Evolutionary conservation across 768 basidiomycete species (phyloP).

Genomic region (Mycena crocata): DNA sequence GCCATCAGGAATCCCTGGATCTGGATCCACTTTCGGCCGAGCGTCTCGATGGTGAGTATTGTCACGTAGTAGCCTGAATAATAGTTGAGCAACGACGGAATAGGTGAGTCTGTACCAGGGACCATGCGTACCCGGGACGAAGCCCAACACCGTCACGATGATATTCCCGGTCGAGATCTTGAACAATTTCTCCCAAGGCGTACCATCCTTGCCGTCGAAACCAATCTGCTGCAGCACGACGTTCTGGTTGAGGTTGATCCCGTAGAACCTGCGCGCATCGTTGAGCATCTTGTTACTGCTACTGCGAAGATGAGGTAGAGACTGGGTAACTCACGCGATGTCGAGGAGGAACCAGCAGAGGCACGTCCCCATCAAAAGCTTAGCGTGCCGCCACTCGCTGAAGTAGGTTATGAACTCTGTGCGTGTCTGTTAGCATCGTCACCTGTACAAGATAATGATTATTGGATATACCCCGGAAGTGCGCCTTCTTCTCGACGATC

Average conservation of each 20-base stretch:
- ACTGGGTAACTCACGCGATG: slow-evolving; percentile 60
- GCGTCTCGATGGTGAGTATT: slow-evolving; percentile 74
- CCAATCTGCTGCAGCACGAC: slow-evolving; percentile 70
- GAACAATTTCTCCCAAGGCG: slow-evolving; percentile 64
- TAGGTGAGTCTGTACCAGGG: background rate
- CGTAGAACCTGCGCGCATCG: slow-evolving; percentile 66
- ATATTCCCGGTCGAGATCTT: slow-evolving; percentile 63
- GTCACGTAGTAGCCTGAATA: slow-evolving; percentile 73
- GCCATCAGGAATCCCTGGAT: slow-evolving; percentile 78
- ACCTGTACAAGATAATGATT: background rate
- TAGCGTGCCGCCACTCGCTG: slow-evolving; percentile 76
- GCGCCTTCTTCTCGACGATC: slow-evolving; percentile 55
- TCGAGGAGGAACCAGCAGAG: slow-evolving; percentile 82
- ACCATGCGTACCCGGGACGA: slow-evolving; percentile 68
- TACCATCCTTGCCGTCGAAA: slow-evolving; percentile 60
- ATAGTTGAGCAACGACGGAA: background rate
- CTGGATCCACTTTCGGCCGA: slow-evolving; percentile 82
- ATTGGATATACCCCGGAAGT: slow-evolving; percentile 56
- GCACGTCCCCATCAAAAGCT: slow-evolving; percentile 75
- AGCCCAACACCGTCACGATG: slow-evolving; percentile 73
- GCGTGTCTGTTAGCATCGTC: background rate
- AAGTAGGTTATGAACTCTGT: slow-evolving; percentile 75
- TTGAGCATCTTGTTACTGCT: background rate
- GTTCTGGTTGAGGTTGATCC: slow-evolving; percentile 64
- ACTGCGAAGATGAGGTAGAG: slow-evolving; percentile 1